A percentile compares a stretch with the other conserved stretches of the same genome.
These are phyloP conservation scores for Helichrysum umbraculigerum DNA, from an alignment of 129 eudicot genomes.

Conservation along the genomic window DNA sequence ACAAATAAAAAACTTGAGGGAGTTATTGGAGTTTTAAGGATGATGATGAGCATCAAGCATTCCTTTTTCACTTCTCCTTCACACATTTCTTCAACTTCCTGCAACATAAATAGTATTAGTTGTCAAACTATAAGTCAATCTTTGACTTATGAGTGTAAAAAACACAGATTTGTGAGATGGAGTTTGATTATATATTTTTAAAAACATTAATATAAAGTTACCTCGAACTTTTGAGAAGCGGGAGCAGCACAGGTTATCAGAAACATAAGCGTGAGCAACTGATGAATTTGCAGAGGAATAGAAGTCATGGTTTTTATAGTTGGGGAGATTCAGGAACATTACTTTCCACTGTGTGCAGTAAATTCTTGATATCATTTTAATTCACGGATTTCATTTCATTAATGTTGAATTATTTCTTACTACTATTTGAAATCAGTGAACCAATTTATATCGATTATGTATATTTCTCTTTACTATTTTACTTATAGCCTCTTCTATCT, in stretches of 20 bases:
- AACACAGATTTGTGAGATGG: neutral
- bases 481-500: no score
- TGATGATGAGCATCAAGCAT: no score
- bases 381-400: neutral
- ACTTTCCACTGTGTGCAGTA: neutral
- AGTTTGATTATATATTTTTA: neutral
- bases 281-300: neutral
- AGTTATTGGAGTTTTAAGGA: no score
- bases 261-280: neutral
- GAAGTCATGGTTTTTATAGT: conserved; percentile 2
- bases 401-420: no score
- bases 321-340: neutral
- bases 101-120: neutral
- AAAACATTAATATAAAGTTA: neutral
- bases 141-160: neutral
- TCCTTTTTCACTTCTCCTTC: neutral
- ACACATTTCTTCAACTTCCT: neutral
- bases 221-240: neutral
- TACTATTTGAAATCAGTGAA: no score
- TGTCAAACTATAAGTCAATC: neutral
- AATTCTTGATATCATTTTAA: neutral
- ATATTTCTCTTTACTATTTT: no score
- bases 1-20: no score
- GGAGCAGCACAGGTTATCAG: neutral
- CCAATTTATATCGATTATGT: no score